Evolutionary conservation across 768 basidiomycete species (phyloP).

Genomic region (Serendipita sp.): DNA sequence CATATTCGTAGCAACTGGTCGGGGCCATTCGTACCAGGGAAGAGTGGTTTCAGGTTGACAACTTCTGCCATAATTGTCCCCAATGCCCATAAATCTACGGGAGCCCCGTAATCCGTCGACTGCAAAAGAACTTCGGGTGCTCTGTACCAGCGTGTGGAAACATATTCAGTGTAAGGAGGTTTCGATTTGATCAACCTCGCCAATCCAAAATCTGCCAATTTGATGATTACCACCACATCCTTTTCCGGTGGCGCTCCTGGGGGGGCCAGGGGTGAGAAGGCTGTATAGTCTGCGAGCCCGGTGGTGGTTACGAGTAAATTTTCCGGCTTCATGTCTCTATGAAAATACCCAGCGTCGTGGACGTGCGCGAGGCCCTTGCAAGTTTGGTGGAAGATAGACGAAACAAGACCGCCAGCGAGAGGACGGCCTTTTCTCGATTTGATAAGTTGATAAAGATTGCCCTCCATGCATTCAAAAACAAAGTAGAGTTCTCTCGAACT

Average conservation of each 20-base stretch:
- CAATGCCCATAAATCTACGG: constrained; percentile 98
- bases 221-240: constrained; percentile 93
- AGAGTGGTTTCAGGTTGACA: constrained; percentile 85
- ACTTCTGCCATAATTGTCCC: constrained; percentile 97
- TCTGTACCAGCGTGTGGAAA: constrained; percentile 98
- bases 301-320: constrained; percentile 97
- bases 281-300: constrained; percentile 80
- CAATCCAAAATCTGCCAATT: constrained; percentile 95
- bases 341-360: constrained; percentile 86
- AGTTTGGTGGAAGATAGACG: constrained; percentile 88
- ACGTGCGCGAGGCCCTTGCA: constrained; percentile 84
- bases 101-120: constrained; percentile 85
- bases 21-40: constrained; percentile 82
- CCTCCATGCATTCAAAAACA: constrained; percentile 99
- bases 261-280: constrained; percentile 52
- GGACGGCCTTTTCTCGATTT: constrained; percentile 90
- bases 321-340: constrained; percentile 99
- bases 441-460: constrained; percentile 97
- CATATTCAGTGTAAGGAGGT: constrained; percentile 97
- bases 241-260: constrained; percentile 58
- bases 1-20: constrained; percentile 88
- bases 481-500: constrained; percentile 93
- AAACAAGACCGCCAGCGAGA: constrained; percentile 91
- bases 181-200: constrained; percentile 74
- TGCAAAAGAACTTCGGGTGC: constrained; percentile 91